Evolutionary conservation across 2,329 filamentous ascomycete genomes (phyloP).

Genomic region (Exserohilum rostratum): DNA sequence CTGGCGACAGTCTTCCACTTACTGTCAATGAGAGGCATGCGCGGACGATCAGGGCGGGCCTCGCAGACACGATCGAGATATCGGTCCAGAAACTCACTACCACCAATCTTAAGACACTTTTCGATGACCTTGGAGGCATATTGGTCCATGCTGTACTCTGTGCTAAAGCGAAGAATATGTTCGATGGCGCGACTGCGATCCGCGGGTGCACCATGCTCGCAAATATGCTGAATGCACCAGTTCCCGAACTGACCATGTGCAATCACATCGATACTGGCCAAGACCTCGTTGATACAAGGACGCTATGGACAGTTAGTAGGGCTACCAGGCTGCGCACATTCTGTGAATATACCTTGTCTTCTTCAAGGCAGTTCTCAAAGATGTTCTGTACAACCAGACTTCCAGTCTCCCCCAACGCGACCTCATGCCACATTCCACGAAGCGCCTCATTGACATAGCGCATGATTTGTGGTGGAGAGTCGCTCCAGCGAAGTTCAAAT

Average conservation of each 20-base stretch:
- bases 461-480: constrained; percentile 97
- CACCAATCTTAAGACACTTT: constrained; percentile 97
- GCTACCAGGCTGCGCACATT: neutral
- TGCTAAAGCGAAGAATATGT: constrained; percentile 90
- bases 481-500: constrained; percentile 95
- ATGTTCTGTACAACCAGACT: constrained; percentile 99
- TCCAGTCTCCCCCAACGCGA: constrained; percentile 94
- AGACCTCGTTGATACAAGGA: constrained; percentile 94
- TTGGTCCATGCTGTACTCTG: constrained; percentile 98
- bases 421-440: constrained; percentile 97
- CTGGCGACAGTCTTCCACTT: constrained; percentile 38
- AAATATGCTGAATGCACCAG: constrained; percentile 99
- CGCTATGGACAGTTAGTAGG: constrained; percentile 62
- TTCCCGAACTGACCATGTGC: constrained; percentile 98
- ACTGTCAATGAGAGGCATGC: constrained; percentile 95
- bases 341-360: constrained; percentile 79
- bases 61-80: constrained; percentile 96
- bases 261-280: constrained; percentile 93
- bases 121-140: constrained; percentile 99
- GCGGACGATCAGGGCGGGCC: constrained; percentile 84
- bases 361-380: constrained; percentile 98
- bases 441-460: constrained; percentile 95
- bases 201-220: constrained; percentile 88
- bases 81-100: constrained; percentile 84
- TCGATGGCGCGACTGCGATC: constrained; percentile 94